A percentile compares a stretch with the other conserved stretches of the same genome.
Conservation (phyloP, 306 rosid species). For the Glycyrrhiza uralensis region DNA sequence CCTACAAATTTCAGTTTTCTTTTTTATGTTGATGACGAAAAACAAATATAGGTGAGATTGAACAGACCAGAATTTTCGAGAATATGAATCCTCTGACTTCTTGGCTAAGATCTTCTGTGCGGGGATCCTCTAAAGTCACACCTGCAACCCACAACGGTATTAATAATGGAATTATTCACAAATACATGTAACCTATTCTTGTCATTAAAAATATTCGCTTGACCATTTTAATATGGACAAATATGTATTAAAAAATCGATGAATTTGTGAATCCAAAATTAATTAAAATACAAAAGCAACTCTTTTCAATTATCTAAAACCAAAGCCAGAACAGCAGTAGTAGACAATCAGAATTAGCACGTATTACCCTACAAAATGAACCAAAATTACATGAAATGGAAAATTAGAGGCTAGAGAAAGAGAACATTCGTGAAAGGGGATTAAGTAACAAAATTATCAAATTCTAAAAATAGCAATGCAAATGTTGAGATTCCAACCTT, state of each 20-base stretch:
- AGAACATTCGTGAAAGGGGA: slow-evolving; percentile 8
- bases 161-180: slow-evolving; percentile 17
- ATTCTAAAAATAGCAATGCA: slow-evolving; percentile 8
- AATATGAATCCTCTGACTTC: slow-evolving; percentile 98
- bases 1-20: neutral
- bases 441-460: neutral
- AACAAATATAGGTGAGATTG: slow-evolving; percentile 20
- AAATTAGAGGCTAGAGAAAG: neutral
- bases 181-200: neutral
- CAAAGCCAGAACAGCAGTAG: slow-evolving; percentile 11
- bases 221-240: slow-evolving; percentile 7
- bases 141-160: slow-evolving; percentile 49
- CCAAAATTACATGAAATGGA: neutral
- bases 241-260: neutral
- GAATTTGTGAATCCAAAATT: neutral
- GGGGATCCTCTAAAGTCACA: slow-evolving; percentile 92
- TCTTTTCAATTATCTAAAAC: slow-evolving; percentile 10
- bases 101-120: slow-evolving; percentile 96
- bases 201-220: neutral
- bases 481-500: slow-evolving; percentile 55
- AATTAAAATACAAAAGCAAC: neutral
- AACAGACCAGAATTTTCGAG: slow-evolving; percentile 90
- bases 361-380: neutral
- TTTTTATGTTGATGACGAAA: neutral
- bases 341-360: neutral